Conservation (phyloP, 805 yeast species). For the Nakazawaea anatomiae region DNA sequence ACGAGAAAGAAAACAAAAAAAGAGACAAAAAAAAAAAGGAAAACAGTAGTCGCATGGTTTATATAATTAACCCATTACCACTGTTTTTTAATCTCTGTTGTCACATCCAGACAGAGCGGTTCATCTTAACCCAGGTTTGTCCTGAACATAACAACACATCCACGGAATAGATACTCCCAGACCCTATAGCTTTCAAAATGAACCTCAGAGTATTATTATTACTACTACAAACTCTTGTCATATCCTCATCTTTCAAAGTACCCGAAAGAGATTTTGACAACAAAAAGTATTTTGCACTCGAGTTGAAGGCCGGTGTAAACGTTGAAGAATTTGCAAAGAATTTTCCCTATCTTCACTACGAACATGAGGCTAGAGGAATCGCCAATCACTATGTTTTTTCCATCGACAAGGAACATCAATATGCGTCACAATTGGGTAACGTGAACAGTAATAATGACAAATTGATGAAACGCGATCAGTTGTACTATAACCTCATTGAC, state of each 20-base stretch:
- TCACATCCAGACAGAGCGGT: too few species aligned
- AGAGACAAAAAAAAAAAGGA: too few species aligned
- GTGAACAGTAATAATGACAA: conserved; percentile 23
- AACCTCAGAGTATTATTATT: not conserved
- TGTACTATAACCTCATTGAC: conserved; percentile 22
- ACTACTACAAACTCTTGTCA: not conserved
- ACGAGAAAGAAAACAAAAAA: too few species aligned
- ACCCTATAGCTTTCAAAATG: not conserved
- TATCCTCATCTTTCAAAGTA: conserved; percentile 6
- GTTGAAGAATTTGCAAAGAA: conserved; percentile 27
- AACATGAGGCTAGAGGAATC: conserved; percentile 58
- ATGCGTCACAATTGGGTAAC: conserved; percentile 30
- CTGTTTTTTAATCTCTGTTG: too few species aligned
- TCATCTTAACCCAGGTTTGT: too few species aligned
- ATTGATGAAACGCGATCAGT: conserved; percentile 23
- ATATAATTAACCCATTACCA: too few species aligned
- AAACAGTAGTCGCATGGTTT: too few species aligned
- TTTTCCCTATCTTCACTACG: conserved; percentile 47
- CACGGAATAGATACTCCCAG: too few species aligned
- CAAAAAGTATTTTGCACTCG: conserved; percentile 60
- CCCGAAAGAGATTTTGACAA: conserved; percentile 39
- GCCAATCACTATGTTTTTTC: conserved; percentile 67
- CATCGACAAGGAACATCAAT: conserved; percentile 31
- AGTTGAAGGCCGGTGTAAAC: conserved; percentile 30
- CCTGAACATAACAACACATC: too few species aligned